phyloP scores from a whole-genome alignment of 2,329 filamentous ascomycete species.

The Thermoascus crustaceus region DNA sequence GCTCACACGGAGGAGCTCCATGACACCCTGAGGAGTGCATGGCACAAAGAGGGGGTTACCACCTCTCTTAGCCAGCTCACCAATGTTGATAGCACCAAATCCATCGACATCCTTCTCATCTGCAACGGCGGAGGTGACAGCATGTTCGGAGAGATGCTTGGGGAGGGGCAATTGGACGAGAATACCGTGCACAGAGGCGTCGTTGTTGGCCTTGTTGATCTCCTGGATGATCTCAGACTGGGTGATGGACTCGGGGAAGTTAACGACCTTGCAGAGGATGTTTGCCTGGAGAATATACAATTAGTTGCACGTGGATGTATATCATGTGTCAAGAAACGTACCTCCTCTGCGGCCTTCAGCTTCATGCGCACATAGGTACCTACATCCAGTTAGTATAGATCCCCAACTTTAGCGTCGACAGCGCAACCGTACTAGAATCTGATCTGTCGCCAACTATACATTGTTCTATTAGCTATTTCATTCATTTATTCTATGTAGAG shows the following conservation, averaged over 20 bases:
- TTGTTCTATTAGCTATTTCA: constrained; percentile 3
- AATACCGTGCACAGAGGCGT: constrained; percentile 79
- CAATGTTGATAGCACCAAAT: constrained; percentile 89
- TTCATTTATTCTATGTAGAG: constrained; percentile 2
- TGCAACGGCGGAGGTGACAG: constrained; percentile 79
- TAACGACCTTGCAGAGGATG: constrained; percentile 78
- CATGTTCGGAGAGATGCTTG: constrained; percentile 80
- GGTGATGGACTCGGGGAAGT: constrained; percentile 70
- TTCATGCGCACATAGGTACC: constrained; percentile 99
- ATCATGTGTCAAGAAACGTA: constrained; percentile 31
- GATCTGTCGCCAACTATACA: constrained; percentile 75
- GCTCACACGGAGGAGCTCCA: constrained; percentile 78
- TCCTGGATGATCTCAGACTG: constrained; percentile 80
- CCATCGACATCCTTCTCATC: constrained; percentile 98
- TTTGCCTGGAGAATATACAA: constrained; percentile 55
- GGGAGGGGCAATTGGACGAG: constrained; percentile 90
- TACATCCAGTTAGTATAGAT: constrained; percentile 33
- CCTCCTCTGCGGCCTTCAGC: constrained; percentile 89
- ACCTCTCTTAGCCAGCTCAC: constrained; percentile 91
- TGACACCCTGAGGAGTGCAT: constrained; percentile 95
- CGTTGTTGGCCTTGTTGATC: constrained; percentile 76
- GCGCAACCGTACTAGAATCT: constrained; percentile 66
- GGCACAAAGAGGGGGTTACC: constrained; percentile 83
- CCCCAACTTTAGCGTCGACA: constrained; percentile 9
- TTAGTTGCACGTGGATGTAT: constrained; percentile 5